Evolutionary conservation across 805 yeast species (phyloP).

Genomic region (Yarrowia sp.): DNA sequence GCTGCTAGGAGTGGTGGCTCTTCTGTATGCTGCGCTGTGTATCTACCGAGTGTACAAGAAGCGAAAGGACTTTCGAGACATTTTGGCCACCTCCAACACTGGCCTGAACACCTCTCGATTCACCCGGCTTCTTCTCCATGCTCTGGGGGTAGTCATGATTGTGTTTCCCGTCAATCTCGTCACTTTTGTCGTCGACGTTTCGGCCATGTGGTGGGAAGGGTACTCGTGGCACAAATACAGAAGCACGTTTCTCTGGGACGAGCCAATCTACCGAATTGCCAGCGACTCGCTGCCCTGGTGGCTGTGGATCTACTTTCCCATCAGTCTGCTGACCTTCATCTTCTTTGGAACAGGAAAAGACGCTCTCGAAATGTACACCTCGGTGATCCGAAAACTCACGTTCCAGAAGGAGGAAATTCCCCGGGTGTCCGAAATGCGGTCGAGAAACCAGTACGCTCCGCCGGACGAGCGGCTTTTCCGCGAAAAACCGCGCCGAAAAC

Average conservation of each 20-base stretch:
- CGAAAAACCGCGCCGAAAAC: not conserved
- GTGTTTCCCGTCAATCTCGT: conserved; percentile 4
- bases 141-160: conserved; percentile 9
- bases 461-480: conserved; percentile 2
- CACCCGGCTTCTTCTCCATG: conserved; percentile 6
- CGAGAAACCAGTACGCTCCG: conserved; percentile 6
- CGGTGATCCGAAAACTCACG: not conserved
- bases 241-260: not conserved
- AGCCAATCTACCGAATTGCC: not conserved
- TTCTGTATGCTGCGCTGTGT: not conserved
- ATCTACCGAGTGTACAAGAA: conserved; percentile 19
- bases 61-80: conserved; percentile 21
- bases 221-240: conserved; percentile 7
- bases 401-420: conserved; percentile 23
- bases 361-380: conserved; percentile 4
- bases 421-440: not conserved
- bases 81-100: conserved; percentile 22
- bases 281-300: not conserved
- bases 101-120: conserved; percentile 19
- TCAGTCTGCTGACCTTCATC: conserved; percentile 15
- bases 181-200: not conserved
- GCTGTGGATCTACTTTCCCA: conserved; percentile 20
- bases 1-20: not conserved
- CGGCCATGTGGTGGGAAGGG: not conserved
- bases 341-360: conserved; percentile 31